Base-by-base conservation (phyloP, 495 filamentous ascomycete genomes). In the Neurospora sp. region DNA sequence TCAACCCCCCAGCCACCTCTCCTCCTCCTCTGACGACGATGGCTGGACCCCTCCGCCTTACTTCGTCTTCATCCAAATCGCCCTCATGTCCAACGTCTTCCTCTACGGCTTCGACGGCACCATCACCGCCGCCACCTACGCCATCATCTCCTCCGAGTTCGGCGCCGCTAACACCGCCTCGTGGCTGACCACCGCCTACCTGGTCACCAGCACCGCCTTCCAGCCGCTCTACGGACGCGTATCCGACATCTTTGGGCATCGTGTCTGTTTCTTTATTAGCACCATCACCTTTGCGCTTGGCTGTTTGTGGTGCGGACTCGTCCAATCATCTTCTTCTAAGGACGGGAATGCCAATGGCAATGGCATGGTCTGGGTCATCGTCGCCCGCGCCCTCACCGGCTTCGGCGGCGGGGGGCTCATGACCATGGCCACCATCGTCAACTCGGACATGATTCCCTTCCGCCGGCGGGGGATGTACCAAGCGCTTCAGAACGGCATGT, bases 121-220 rank as follows among this genome's bases (percentile, higher is more conserved):
- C 23, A 91, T 91, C 77, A 91, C 89, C 1, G 89, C 89, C 0
- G 86, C 89, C 11, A 91, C 89, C 5, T 91, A 91, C 71, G 88
- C 88, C 9, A 82, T 90, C 18, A 92, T 92, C 77, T 88, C 87
- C 75, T 86, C 85, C 39, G 84, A 86, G 42, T 87, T 88, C 70
- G 80, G 84, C 46, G 86, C 85, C 1, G 84, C 85, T 20, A 86
- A 87, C 75, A 87, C 83, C 9, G 82, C 85, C 2, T 86, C 81
- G 7, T 95, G 92, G 92, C 88, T 91, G 6, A 92, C 91, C n/a
- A 93, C 91, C 1, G 92, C 91, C 4, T 91, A 91, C 35, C 81
- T 93, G 23, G 90, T 94, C 71, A 90, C 90, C 3, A 92, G 91
- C 77, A 92, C 90, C 12, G 89, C 90, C 72, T 92, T 91, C 71